phyloP scores from a whole-genome alignment of 768 basidiomycete genomes.

The Phaeotremella skinneri region DNA sequence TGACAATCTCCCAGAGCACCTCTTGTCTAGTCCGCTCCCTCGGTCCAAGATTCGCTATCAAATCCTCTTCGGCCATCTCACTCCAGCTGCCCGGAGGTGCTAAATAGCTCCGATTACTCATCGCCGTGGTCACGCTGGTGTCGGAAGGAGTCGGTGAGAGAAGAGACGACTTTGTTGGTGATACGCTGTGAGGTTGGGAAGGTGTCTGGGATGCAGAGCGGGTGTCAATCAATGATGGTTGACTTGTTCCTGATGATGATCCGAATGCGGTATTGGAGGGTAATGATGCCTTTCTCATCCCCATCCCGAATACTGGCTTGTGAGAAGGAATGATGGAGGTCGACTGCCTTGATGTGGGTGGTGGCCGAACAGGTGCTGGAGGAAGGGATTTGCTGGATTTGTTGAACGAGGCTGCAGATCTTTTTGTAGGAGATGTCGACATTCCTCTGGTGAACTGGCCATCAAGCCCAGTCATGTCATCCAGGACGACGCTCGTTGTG shows the following conservation, averaged over 20 bases:
- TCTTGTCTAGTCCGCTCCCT: slow-evolving; percentile 93
- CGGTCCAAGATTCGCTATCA: slow-evolving; percentile 87
- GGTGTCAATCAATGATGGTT: slow-evolving; percentile 4
- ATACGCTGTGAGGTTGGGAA: slow-evolving; percentile 3
- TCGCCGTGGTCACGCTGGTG: slow-evolving; percentile 8
- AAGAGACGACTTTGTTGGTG: slow-evolving; percentile 20
- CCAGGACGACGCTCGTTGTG: slow-evolving; percentile 29
- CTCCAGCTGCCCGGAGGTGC: slow-evolving; percentile 63
- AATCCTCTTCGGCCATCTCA: slow-evolving; percentile 88
- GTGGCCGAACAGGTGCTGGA: slow-evolving; percentile 9
- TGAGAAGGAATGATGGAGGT: slow-evolving; percentile 14
- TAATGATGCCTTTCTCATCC: slow-evolving; percentile 25
- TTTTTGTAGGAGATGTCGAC: slow-evolving; percentile 18
- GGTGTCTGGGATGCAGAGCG: neutral
- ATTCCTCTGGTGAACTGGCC: neutral
- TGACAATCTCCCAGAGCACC: slow-evolving; percentile 93
- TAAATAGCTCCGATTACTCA: slow-evolving; percentile 29
- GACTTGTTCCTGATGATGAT: neutral
- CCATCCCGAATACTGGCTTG: slow-evolving; percentile 6
- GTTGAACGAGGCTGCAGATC: slow-evolving; percentile 6
- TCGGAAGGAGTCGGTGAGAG: slow-evolving; percentile 33
- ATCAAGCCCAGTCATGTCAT: slow-evolving; percentile 9
- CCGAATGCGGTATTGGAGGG: slow-evolving; percentile 7
- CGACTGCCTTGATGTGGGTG: slow-evolving; percentile 18
- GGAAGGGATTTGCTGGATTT: slow-evolving; percentile 3